phyloP scores from a whole-genome alignment of 257 asterid genomes.

The Solanum chmielewskii region DNA sequence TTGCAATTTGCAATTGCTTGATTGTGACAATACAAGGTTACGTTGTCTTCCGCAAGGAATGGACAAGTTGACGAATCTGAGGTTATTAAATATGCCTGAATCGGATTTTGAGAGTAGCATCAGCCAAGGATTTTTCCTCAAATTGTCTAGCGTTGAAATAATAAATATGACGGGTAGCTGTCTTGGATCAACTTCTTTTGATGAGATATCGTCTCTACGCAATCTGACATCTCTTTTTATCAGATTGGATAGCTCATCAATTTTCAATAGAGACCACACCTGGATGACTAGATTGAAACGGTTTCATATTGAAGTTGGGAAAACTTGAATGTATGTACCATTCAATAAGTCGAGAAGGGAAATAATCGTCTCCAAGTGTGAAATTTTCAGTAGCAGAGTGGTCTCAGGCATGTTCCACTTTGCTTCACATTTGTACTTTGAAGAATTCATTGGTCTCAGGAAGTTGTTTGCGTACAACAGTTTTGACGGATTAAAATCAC shows the following conservation, averaged over 20 bases:
- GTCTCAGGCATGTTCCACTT: constrained; percentile 1
- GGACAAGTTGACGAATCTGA: not conserved
- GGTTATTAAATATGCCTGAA: not conserved
- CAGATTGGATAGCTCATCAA: not conserved
- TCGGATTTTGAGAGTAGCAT: not conserved
- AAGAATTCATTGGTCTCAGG: not conserved
- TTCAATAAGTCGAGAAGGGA: not conserved
- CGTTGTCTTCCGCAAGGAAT: not conserved
- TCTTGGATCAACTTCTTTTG: not conserved
- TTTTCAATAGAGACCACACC: not conserved
- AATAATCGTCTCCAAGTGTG: not conserved
- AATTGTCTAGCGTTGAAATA: not conserved
- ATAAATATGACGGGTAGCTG: not conserved
- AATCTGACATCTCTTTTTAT: not conserved
- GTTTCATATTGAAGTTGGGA: not conserved
- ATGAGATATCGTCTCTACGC: not conserved
- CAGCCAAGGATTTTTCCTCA: not conserved
- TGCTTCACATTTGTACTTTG: not conserved
- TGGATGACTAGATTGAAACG: not conserved
- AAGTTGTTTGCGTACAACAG: not conserved
- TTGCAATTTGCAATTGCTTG: constrained; percentile 1
- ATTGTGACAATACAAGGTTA: not conserved
- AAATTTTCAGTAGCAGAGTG: not conserved
- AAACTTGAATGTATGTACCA: not conserved
- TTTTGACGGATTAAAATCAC: too few relatives aligned